phyloP scores from a whole-genome alignment of 2,329 filamentous ascomycete genomes.

The Pseudogymnoascus sp. region DNA sequence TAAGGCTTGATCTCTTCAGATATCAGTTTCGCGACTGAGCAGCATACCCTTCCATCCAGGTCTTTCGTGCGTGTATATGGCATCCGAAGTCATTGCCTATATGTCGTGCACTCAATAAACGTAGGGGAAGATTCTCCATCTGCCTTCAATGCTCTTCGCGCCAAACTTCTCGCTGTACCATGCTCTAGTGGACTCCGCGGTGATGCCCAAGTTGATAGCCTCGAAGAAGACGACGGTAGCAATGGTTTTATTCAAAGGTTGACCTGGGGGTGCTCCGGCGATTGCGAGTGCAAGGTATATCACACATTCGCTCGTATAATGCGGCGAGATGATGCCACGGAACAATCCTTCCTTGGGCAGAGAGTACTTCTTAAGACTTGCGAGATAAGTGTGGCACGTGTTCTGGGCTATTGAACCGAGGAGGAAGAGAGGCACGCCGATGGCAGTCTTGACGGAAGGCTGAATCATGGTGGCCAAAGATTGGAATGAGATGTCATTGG shows the following conservation, averaged over 20 bases:
- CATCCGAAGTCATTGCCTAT: not conserved
- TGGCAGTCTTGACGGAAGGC: slow-evolving; percentile 39
- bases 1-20: not conserved
- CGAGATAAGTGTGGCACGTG: slow-evolving; percentile 62
- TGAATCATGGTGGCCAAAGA: slow-evolving; percentile 17
- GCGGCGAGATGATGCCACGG: slow-evolving; percentile 66
- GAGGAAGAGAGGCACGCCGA: slow-evolving; percentile 57
- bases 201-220: slow-evolving; percentile 69
- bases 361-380: slow-evolving; percentile 70
- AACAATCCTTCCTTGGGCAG: slow-evolving; percentile 70
- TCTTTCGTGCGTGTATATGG: not conserved
- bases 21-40: not conserved
- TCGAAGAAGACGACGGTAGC: slow-evolving; percentile 66
- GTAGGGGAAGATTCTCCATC: slow-evolving; percentile 71
- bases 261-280: slow-evolving; percentile 60
- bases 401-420: slow-evolving; percentile 67
- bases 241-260: slow-evolving; percentile 63
- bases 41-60: not conserved
- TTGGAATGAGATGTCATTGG: slow-evolving; percentile 9
- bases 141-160: slow-evolving; percentile 48
- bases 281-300: slow-evolving; percentile 76
- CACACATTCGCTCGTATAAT: slow-evolving; percentile 83
- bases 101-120: slow-evolving; percentile 40
- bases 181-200: slow-evolving; percentile 64
- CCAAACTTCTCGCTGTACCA: slow-evolving; percentile 80